Percentiles rank a stretch among this genome's conserved stretches.
Evolutionary conservation across 2,329 filamentous ascomycete species (phyloP).

Genomic region (Pezicula carpinea): DNA sequence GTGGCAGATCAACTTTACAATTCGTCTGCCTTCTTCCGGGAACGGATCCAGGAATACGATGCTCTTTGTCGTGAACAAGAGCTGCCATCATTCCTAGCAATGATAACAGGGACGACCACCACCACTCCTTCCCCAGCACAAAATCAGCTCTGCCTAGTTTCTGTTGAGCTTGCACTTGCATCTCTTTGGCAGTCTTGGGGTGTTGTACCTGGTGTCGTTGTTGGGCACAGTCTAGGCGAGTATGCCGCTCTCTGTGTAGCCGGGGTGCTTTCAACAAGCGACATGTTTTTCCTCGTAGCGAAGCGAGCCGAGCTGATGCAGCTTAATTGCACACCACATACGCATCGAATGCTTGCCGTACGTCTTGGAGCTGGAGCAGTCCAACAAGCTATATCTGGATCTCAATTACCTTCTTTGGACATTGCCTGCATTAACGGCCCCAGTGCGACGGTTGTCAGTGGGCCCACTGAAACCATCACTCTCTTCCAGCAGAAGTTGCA

Average conservation of each 20-base stretch:
- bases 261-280: slow-evolving; percentile 63
- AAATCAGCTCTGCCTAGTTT: slow-evolving; percentile 46
- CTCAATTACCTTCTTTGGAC: slow-evolving; percentile 28
- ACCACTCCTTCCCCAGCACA: slow-evolving; percentile 41
- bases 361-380: slow-evolving; percentile 28
- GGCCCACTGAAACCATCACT: slow-evolving; percentile 48
- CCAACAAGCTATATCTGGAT: slow-evolving; percentile 45
- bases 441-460: slow-evolving; percentile 65
- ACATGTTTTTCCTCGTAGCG: slow-evolving; percentile 68
- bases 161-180: slow-evolving; percentile 50
- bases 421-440: slow-evolving; percentile 71
- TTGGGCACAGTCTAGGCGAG: slow-evolving; percentile 66
- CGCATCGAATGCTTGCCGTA: slow-evolving; percentile 61
- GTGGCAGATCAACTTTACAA: slow-evolving; percentile 46
- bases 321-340: slow-evolving; percentile 59
- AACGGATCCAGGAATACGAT: slow-evolving; percentile 5
- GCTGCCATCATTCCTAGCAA: slow-evolving; percentile 31
- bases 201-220: slow-evolving; percentile 47
- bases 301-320: slow-evolving; percentile 60
- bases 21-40: slow-evolving; percentile 34
- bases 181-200: slow-evolving; percentile 52
- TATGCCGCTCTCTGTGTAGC: slow-evolving; percentile 68
- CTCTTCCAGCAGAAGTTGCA: slow-evolving; percentile 33
- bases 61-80: background rate
- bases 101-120: slow-evolving; percentile 29